Conservation (phyloP, 495 filamentous ascomycete genomes). For the Xylaria sp. region DNA sequence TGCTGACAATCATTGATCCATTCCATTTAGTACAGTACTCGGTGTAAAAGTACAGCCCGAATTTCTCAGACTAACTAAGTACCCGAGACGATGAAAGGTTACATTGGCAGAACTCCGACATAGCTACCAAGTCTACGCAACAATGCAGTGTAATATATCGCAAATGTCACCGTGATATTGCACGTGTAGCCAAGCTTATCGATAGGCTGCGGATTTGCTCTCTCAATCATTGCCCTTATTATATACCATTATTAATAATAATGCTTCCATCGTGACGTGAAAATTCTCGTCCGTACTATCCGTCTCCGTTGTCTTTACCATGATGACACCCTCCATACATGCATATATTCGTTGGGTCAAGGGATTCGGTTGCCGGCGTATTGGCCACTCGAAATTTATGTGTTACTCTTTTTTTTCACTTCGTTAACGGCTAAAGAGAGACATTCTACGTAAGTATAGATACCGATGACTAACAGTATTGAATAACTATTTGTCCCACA, state of each 20-base stretch:
- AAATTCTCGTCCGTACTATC: slow-evolving; percentile 13
- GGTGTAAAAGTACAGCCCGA: neutral
- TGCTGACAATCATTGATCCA: neutral
- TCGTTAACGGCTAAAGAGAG: neutral
- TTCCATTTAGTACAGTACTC: neutral
- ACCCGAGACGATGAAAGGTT: neutral
- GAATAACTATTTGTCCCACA: neutral
- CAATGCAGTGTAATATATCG: neutral
- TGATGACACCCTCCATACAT: slow-evolving; percentile 21
- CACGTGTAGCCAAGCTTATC: slow-evolving; percentile 13
- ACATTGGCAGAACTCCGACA: neutral
- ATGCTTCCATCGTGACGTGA: slow-evolving; percentile 14
- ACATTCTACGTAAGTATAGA: neutral
- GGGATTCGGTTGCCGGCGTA: slow-evolving; percentile 19
- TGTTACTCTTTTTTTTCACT: neutral
- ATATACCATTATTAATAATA: slow-evolving; percentile 12
- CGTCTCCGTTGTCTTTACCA: slow-evolving; percentile 19
- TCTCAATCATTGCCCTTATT: neutral
- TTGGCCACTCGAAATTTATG: neutral
- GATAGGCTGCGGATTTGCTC: neutral
- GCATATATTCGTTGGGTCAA: neutral
- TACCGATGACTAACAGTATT: slow-evolving; percentile 5
- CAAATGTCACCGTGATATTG: slow-evolving; percentile 20
- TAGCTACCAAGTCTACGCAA: neutral
- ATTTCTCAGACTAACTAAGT: neutral